These are phyloP conservation scores for Perkinsus chesapeaki DNA, from an alignment of 169 alveolate species.

Conservation along the genomic window DNA sequence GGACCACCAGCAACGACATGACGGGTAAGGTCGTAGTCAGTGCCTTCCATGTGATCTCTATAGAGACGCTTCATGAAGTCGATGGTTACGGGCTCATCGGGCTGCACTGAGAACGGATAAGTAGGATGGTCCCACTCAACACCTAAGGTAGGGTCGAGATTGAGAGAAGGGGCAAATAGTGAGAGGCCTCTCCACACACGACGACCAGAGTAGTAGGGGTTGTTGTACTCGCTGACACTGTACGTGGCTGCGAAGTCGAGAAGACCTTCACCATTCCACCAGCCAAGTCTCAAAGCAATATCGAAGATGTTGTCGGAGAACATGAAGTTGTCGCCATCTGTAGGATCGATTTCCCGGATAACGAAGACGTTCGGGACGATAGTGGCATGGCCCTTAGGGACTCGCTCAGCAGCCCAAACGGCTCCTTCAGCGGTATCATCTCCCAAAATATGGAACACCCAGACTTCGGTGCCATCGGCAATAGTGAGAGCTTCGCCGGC, in stretches of 20 bases:
- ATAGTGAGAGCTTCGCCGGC: neutral
- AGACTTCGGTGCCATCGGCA: neutral
- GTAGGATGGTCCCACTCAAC: neutral
- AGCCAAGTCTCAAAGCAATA: neutral
- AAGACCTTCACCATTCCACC: neutral
- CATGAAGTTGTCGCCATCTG: neutral
- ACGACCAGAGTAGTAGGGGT: neutral
- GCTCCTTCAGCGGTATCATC: neutral
- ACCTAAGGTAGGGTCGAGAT: neutral
- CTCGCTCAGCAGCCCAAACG: neutral
- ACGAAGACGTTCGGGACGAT: neutral
- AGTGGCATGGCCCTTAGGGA: neutral
- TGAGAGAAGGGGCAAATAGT: neutral
- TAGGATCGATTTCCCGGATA: neutral
- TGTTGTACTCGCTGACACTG: neutral
- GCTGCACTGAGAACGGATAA: neutral
- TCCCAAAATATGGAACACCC: neutral
- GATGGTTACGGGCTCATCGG: neutral
- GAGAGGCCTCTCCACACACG: neutral
- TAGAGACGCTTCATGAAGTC: neutral
- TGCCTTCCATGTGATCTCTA: neutral
- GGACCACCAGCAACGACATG: neutral
- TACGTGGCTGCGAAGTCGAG: neutral
- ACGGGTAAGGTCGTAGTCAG: neutral
- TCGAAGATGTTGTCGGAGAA: neutral